These are phyloP conservation scores for Solanum ahanhuiri DNA, from an alignment of 257 asterid species.

Conservation along the genomic window DNA sequence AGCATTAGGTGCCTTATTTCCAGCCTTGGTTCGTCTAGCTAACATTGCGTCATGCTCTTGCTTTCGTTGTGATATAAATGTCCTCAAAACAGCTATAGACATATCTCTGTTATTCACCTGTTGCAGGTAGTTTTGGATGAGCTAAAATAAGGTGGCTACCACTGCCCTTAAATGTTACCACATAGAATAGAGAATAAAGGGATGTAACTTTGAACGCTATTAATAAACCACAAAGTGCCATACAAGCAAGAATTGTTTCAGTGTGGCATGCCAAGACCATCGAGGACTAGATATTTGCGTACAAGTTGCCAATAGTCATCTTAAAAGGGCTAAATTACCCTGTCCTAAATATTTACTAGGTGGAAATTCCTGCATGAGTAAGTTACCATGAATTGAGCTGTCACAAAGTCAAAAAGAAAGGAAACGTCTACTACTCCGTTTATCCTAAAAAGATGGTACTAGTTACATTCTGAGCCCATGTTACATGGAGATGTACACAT, in stretches of 20 bases:
- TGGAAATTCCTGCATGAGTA: not conserved
- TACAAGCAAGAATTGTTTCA: not conserved
- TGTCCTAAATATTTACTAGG: not conserved
- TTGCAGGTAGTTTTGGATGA: conserved; percentile 3
- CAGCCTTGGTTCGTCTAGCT: conserved; percentile 36
- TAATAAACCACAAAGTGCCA: not conserved
- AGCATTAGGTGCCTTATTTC: conserved; percentile 22
- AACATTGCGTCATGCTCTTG: conserved; percentile 56
- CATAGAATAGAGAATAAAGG: not conserved
- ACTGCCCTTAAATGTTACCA: not conserved
- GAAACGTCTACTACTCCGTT: not conserved
- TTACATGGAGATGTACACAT: not conserved
- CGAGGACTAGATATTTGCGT: not conserved
- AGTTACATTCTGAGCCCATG: not conserved
- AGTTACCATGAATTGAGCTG: not conserved
- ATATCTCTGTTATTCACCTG: conserved; percentile 96
- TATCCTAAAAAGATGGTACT: not conserved
- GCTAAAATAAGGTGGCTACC: not conserved
- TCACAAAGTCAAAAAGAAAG: not conserved
- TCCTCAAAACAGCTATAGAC: conserved; percentile 91
- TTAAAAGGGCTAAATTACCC: not conserved
- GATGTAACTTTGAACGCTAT: not conserved
- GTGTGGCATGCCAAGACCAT: not conserved
- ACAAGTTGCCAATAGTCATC: not conserved
- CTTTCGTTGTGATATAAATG: conserved; percentile 52